Evolutionary conservation across 2,329 filamentous ascomycete genomes (phyloP).

Genomic region (Sporothrix pseudoabietina): DNA sequence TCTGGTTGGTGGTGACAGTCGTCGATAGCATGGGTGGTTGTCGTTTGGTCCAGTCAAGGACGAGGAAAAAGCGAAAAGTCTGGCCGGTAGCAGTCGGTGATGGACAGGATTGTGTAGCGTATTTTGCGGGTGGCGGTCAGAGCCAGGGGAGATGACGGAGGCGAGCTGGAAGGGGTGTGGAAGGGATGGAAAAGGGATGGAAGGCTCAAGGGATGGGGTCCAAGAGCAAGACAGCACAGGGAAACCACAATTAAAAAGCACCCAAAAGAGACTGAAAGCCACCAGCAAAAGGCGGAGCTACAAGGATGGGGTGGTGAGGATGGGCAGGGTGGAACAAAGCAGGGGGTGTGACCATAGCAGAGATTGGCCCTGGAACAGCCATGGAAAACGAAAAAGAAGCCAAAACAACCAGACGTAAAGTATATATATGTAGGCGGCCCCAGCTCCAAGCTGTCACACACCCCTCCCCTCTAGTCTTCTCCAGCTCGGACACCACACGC

Average conservation of each 20-base stretch:
- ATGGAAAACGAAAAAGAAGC: constrained; percentile 27
- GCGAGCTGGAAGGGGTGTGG: constrained; percentile 5
- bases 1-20: constrained; percentile 18
- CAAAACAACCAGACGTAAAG: neutral
- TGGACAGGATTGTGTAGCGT: constrained; percentile 3
- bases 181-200: constrained; percentile 21
- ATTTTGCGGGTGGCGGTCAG: constrained; percentile 32
- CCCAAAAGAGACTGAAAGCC: neutral
- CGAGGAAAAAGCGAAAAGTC: neutral
- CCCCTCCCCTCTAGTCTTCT: neutral
- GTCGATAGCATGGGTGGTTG: constrained; percentile 3
- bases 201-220: constrained; percentile 16
- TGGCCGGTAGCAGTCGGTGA: neutral
- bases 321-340: constrained; percentile 17
- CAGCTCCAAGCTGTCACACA: neutral
- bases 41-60: neutral
- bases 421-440: neutral
- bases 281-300: constrained; percentile 14
- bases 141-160: constrained; percentile 30
- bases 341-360: constrained; percentile 25
- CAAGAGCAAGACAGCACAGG: neutral
- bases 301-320: constrained; percentile 18
- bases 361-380: constrained; percentile 28
- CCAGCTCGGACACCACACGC: neutral
- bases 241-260: neutral